Base-by-base conservation (phyloP, 768 basidiomycete genomes). In the Phanerochaete carnosa region DNA sequence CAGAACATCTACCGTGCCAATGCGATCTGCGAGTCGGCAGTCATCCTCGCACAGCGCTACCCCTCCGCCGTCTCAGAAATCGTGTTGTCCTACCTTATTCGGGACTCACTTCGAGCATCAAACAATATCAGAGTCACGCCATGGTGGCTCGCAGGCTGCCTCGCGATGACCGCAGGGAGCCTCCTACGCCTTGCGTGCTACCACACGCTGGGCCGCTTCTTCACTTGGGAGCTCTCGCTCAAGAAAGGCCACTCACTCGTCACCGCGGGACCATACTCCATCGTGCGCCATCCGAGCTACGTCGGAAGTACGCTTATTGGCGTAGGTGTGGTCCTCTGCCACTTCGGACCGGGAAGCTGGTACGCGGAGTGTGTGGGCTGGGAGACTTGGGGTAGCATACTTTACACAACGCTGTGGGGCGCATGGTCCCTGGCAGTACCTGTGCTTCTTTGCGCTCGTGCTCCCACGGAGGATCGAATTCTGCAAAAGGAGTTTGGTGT, bases 251-350 rank as follows among this genome's bases (percentile, higher is more conserved):
- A 67, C 45, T 55, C 47, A n/a, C 33, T 67, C 26, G 47, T 67
- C 51, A 64, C 59, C 6, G 25, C 13, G 9, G 65, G 65, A 11
- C 62, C 62, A 15, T 67, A 67, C 62, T 28, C 43, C 11, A 35
- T 58, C 43, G 62, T 67, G 12, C 66, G 66, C 23, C 65, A 67
- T 51, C 66, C 62, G 23, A 46, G 51, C 28, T 67, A 67, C 30
- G 53, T 58, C 28, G 66, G 52, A 16, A 43, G 19, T 28, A 11
- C 54, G 2, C 22, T 63, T n/a, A 43, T 57, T 23, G 45, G 43
- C 22, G 43, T 51, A 9, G 66, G 66, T 22, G n/a, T 57, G 9
- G 12, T 52, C 26, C 45, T 63, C 16, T 50, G 46, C 35, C 15
- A 49, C 8, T 50, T 59, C 22, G 54, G 59, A 4, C 59, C 59